These are phyloP conservation scores for Psilocybe mexicana DNA, from an alignment of 1,284 basidiomycete species.

Conservation along the genomic window DNA sequence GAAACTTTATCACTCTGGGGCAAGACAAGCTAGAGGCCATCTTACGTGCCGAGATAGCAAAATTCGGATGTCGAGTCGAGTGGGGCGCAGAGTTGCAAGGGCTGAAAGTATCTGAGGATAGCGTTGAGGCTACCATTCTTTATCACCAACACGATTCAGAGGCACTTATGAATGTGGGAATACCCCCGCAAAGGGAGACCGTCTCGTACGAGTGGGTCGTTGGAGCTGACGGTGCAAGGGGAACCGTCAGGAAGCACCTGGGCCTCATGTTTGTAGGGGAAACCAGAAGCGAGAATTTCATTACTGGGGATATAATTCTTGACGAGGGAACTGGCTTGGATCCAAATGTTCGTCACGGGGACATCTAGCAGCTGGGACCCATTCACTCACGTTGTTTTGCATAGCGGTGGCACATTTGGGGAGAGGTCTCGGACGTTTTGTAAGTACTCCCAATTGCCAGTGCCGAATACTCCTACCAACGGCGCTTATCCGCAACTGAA, in stretches of 20 bases:
- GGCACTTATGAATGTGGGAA: conserved; percentile 10
- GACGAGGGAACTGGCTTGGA: conserved; percentile 24
- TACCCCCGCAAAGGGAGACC: conserved; percentile 22
- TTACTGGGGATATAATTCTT: conserved; percentile 44
- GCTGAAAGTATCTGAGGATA: conserved; percentile 33
- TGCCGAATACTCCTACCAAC: background rate
- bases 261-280: conserved; percentile 48
- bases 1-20: conserved; percentile 28
- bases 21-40: conserved; percentile 40
- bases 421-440: conserved; percentile 29
- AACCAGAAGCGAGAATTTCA: conserved; percentile 30
- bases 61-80: conserved; percentile 36
- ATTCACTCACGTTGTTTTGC: background rate
- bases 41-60: conserved; percentile 33
- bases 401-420: conserved; percentile 40
- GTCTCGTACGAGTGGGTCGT: conserved; percentile 36
- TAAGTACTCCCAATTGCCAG: conserved; percentile 15
- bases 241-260: conserved; percentile 43
- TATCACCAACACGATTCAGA: conserved; percentile 20
- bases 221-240: conserved; percentile 43
- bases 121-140: conserved; percentile 33
- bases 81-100: conserved; percentile 37
- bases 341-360: conserved; percentile 28
- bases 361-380: background rate
- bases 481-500: conserved; percentile 10